Evolutionary conservation across 2,329 filamentous ascomycete genomes (phyloP).

Genomic region (Exutisphaerella laricina): DNA sequence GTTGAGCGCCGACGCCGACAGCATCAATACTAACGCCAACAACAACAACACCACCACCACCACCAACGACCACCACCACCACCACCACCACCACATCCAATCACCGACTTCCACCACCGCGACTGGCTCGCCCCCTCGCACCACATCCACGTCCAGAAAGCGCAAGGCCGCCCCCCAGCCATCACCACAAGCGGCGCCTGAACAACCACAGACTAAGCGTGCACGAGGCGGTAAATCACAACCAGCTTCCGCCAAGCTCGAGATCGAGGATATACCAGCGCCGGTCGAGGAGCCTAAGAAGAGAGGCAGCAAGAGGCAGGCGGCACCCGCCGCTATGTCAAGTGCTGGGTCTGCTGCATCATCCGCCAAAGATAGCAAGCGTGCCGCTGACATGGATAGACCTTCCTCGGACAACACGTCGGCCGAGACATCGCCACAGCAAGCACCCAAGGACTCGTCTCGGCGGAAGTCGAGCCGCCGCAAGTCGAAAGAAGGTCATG

Average conservation of each 20-base stretch:
- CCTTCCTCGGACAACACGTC: constrained; percentile 56
- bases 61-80: constrained; percentile 31
- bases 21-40: constrained; percentile 38
- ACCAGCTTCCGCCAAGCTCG: constrained; percentile 28
- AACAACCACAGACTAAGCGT: constrained; percentile 53
- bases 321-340: constrained; percentile 59
- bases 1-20: constrained; percentile 61
- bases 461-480: constrained; percentile 71
- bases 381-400: constrained; percentile 37
- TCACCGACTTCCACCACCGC: constrained; percentile 30
- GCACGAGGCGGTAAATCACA: constrained; percentile 44
- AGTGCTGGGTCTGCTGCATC: constrained; percentile 56
- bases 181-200: constrained; percentile 45
- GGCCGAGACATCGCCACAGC: constrained; percentile 54
- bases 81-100: constrained; percentile 31
- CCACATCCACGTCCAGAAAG: constrained; percentile 54
- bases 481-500: constrained; percentile 53
- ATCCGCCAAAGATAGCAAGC: constrained; percentile 10
- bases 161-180: constrained; percentile 60
- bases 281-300: constrained; percentile 46
- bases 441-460: constrained; percentile 55
- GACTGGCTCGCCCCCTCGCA: constrained; percentile 47
- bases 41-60: constrained; percentile 30
- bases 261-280: constrained; percentile 36
- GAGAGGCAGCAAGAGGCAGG: constrained; percentile 45